Percentiles rank a stretch among this genome's conserved stretches.
phyloP scores from a whole-genome alignment of 2,329 filamentous ascomycete species.

The Thelonectria olida region DNA sequence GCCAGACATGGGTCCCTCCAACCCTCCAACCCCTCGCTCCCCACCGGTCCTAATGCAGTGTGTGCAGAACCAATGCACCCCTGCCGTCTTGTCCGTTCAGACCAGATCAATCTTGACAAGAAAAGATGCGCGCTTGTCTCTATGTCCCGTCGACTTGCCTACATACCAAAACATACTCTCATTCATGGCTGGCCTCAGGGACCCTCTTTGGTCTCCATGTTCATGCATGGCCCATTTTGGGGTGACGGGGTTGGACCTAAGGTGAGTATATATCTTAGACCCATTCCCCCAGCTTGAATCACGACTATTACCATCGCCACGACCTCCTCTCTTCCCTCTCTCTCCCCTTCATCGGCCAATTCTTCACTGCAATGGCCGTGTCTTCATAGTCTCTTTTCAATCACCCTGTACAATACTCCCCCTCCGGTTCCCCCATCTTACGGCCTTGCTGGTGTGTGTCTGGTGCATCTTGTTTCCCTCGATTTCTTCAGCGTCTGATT shows the following conservation, averaged over 20 bases:
- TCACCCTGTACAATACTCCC: constrained; percentile 39
- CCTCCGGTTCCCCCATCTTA: constrained; percentile 29
- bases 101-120: constrained; percentile 43
- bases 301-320: constrained; percentile 38
- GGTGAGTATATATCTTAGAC: constrained; percentile 57
- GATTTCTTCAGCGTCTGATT: constrained; percentile 40
- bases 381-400: constrained; percentile 40
- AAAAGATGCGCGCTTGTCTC: constrained; percentile 41
- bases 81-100: constrained; percentile 41
- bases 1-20: constrained; percentile 40
- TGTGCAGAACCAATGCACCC: constrained; percentile 41
- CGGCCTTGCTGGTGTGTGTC: constrained; percentile 36
- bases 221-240: constrained; percentile 47
- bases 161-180: constrained; percentile 34
- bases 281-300: constrained; percentile 49
- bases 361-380: constrained; percentile 39
- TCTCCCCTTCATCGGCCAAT: constrained; percentile 36
- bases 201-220: constrained; percentile 49
- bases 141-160: constrained; percentile 39
- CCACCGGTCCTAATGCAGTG: constrained; percentile 43
- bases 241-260: constrained; percentile 35
- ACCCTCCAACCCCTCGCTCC: constrained; percentile 43
- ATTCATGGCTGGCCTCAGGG: constrained; percentile 37
- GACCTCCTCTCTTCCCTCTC: constrained; percentile 38
- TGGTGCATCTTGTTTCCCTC: constrained; percentile 40